Percentiles rank a stretch among this genome's conserved stretches.
Evolutionary conservation across 2,329 filamentous ascomycete genomes (phyloP).

Genomic region (Samsoniella hepiali): DNA sequence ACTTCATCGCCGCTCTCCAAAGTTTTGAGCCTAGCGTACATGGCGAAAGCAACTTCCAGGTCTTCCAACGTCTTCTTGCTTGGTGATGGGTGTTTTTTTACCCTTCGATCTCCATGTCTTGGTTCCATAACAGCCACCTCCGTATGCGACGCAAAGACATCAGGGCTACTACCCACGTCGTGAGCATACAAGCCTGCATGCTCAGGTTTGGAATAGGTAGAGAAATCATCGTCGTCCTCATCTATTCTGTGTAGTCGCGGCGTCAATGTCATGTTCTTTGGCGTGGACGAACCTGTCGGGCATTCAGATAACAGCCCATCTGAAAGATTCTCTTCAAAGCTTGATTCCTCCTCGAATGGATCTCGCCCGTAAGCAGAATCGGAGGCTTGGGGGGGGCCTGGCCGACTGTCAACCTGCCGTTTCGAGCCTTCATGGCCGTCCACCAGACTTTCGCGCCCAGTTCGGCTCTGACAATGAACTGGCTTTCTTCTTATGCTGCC

Average conservation of each 20-base stretch:
- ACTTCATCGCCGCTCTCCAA: constrained; percentile 23
- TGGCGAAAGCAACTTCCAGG: constrained; percentile 35
- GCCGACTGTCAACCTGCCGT: not conserved
- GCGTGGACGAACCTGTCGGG: constrained; percentile 39
- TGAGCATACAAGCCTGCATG: not conserved
- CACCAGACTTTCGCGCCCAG: not conserved
- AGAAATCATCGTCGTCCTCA: not conserved
- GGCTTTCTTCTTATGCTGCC: constrained; percentile 31
- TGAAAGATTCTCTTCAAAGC: constrained; percentile 38
- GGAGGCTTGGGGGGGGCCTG: constrained; percentile 22
- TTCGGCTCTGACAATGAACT: constrained; percentile 26
- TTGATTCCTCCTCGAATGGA: constrained; percentile 34
- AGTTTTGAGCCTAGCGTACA: constrained; percentile 28
- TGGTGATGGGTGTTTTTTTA: constrained; percentile 46
- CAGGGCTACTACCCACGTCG: not conserved
- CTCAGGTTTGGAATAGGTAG: not conserved
- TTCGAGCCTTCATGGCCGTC: not conserved
- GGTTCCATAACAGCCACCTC: not conserved
- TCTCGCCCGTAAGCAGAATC: not conserved
- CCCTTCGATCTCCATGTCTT: constrained; percentile 7
- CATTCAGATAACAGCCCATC: constrained; percentile 36
- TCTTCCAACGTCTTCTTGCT: constrained; percentile 40
- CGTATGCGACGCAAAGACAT: not conserved
- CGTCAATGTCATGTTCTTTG: constrained; percentile 25
- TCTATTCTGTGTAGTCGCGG: not conserved